These are phyloP conservation scores for Claviceps cyperi DNA, from an alignment of 2,329 filamentous ascomycete genomes.

Conservation along the genomic window DNA sequence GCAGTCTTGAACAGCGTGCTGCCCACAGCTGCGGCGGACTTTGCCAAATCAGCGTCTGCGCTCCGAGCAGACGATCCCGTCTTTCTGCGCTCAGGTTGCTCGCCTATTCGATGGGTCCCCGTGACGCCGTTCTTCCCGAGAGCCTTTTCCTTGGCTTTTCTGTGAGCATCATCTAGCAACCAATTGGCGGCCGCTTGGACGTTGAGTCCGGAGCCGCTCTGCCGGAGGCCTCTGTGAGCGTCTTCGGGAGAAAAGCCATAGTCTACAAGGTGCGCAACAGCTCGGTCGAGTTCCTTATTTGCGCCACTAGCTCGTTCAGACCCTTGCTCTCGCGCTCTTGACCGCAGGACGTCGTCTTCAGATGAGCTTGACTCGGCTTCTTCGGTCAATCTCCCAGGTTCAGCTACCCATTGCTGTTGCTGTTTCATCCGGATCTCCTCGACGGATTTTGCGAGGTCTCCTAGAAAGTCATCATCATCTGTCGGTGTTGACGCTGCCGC, in stretches of 20 bases:
- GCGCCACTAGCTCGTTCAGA: slow-evolving; percentile 11
- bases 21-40: slow-evolving; percentile 69
- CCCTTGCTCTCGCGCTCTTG: slow-evolving; percentile 8
- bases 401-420: slow-evolving; percentile 16
- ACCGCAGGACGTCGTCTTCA: slow-evolving; percentile 22
- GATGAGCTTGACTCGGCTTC: slow-evolving; percentile 30
- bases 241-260: slow-evolving; percentile 87
- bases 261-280: slow-evolving; percentile 78
- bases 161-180: slow-evolving; percentile 82
- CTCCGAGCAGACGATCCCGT: slow-evolving; percentile 30
- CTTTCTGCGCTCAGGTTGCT: slow-evolving; percentile 18
- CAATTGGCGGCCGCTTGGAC: slow-evolving; percentile 79
- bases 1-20: slow-evolving; percentile 82
- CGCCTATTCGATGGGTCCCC: neutral
- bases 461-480: slow-evolving; percentile 53
- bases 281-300: slow-evolving; percentile 47
- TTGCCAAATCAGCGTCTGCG: slow-evolving; percentile 58
- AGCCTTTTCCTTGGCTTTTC: slow-evolving; percentile 61
- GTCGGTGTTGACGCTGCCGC: slow-evolving; percentile 13
- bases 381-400: slow-evolving; percentile 43
- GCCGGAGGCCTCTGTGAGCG: slow-evolving; percentile 62
- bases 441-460: slow-evolving; percentile 49
- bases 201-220: slow-evolving; percentile 66
- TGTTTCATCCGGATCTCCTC: slow-evolving; percentile 38
- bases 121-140: slow-evolving; percentile 31